These are phyloP conservation scores for Vitis hybrid DNA, from an alignment of 177 flowering plant species.

Conservation along the genomic window DNA sequence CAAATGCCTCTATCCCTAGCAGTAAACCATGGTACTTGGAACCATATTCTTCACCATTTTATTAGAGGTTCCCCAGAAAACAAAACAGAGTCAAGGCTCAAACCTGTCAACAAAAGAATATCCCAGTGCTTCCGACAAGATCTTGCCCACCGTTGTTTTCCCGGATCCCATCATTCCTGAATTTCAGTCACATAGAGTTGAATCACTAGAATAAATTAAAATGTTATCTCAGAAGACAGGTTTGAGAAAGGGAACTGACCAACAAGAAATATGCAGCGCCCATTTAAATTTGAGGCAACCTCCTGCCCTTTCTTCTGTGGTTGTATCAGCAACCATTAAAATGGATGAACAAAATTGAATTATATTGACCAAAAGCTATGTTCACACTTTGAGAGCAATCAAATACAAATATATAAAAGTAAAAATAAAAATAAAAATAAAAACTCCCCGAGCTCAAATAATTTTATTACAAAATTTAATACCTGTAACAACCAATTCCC, in stretches of 20 bases:
- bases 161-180: slow-evolving; percentile 97
- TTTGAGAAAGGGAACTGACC: slow-evolving; percentile 47
- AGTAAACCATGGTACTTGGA: too few relatives aligned
- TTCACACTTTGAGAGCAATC: too few relatives aligned
- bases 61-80: not conserved
- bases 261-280: slow-evolving; percentile 73
- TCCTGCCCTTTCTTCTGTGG: slow-evolving; percentile 68
- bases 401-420: too few relatives aligned
- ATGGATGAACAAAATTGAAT: too few relatives aligned
- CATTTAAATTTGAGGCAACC: slow-evolving; percentile 47
- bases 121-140: slow-evolving; percentile 64
- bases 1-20: too few relatives aligned
- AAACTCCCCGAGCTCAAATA: too few relatives aligned
- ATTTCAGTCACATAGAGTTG: slow-evolving; percentile 9
- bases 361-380: too few relatives aligned
- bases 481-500: slow-evolving; percentile 52
- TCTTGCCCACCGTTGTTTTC: slow-evolving; percentile 77
- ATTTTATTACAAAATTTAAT: not conserved
- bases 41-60: too few relatives aligned
- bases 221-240: not conserved
- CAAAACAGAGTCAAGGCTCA: slow-evolving; percentile 9
- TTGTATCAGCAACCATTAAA: slow-evolving; percentile 4
- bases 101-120: slow-evolving; percentile 85
- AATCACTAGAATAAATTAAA: not conserved
- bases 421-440: too few relatives aligned